Percentiles rank a stretch among this genome's conserved stretches.
These are phyloP conservation scores for Leavenworthia alabamica DNA, from an alignment of 345 rosid species.

Conservation along the genomic window DNA sequence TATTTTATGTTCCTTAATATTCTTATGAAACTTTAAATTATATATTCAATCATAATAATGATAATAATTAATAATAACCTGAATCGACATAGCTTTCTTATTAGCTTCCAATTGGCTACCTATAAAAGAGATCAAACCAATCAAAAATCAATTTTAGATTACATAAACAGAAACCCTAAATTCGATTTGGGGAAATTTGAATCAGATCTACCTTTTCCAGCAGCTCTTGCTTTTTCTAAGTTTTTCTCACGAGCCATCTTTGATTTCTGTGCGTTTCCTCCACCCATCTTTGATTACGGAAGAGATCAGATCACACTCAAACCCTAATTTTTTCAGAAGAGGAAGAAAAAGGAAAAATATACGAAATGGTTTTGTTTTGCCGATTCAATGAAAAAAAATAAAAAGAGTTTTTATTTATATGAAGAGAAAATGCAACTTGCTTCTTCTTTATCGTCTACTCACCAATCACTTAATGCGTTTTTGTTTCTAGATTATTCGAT, in stretches of 20 bases:
- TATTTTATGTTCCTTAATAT: too few species aligned
- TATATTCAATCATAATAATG: not conserved
- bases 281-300: constrained; percentile 40
- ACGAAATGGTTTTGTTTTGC: not conserved
- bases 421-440: too few species aligned
- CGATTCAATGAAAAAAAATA: not conserved
- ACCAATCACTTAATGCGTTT: too few species aligned
- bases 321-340: constrained; percentile 27
- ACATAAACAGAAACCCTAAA: not conserved
- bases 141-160: not conserved
- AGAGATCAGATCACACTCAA: constrained; percentile 12
- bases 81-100: constrained; percentile 94
- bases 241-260: constrained; percentile 48
- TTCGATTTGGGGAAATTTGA: too few species aligned
- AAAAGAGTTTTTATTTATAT: constrained; percentile 1
- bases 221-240: constrained; percentile 43
- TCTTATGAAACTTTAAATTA: too few species aligned
- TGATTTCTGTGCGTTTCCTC: constrained; percentile 51
- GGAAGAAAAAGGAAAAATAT: not conserved
- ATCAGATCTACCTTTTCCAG: constrained; percentile 23
- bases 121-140: constrained; percentile 32
- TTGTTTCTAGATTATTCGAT: too few species aligned
- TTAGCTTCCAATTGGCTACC: constrained; percentile 87
- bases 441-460: too few species aligned
- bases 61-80: constrained; percentile 39